Evolutionary conservation across 139 green algal species (phyloP).

Genomic region (Protoeuglena noctilucae): DNA sequence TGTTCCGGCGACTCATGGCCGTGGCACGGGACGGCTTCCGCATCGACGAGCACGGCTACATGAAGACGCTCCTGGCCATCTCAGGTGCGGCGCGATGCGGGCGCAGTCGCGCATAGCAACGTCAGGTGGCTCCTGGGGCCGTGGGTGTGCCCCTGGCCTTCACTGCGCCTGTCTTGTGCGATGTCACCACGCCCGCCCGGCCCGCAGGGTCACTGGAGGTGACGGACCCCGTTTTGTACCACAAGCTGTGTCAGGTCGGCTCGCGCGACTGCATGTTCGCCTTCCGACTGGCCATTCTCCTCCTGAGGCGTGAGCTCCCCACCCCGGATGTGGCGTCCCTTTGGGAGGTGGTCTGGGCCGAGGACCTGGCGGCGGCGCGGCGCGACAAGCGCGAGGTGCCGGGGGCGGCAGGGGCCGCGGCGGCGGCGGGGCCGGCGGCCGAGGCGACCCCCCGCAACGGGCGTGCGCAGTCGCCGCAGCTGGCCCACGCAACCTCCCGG

Average conservation of each 20-base stretch:
- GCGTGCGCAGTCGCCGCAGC: no score
- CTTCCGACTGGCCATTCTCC: slow-evolving; percentile 2
- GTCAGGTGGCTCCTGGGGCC: neutral
- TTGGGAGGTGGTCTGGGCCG: slow-evolving; percentile 2
- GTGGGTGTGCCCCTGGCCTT: neutral
- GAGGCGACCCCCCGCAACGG: no score
- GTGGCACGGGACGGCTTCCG: slow-evolving; percentile 3
- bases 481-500: no score
- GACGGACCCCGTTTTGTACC: neutral
- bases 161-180: neutral
- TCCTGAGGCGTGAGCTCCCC: slow-evolving; percentile 5
- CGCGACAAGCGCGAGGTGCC: no score
- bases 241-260: neutral
- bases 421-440: no score
- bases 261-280: slow-evolving; percentile 7
- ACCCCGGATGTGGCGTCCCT: neutral
- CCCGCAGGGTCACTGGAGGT: neutral
- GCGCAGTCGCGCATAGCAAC: no score
- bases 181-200: neutral
- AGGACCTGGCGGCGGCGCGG: no score
- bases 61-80: neutral
- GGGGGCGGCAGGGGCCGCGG: no score
- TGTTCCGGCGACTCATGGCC: neutral
- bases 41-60: slow-evolving; percentile 2
- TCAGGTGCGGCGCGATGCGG: no score